Conservation (phyloP, 78 protist genomes). For the Paratrimastix pyriformis region DNA sequence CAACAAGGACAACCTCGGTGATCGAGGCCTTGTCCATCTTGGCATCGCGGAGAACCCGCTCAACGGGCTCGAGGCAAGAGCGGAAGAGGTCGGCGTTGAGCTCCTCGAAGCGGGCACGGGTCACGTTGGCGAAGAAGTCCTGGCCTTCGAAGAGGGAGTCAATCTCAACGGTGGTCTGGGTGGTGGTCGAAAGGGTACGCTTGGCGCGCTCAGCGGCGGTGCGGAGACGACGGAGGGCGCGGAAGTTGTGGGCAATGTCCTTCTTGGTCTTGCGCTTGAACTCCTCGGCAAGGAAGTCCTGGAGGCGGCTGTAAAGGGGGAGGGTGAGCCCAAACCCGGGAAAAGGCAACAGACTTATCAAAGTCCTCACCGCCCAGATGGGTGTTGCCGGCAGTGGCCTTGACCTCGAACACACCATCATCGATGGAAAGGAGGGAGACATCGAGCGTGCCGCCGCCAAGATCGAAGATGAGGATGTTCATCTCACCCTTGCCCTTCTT, state of each 20-base stretch:
- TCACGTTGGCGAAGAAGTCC: conserved; percentile 82
- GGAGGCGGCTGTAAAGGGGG: conserved; percentile 57
- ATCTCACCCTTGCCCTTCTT: conserved; percentile 31
- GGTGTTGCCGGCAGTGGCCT: conserved; percentile 75
- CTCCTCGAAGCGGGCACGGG: conserved; percentile 97
- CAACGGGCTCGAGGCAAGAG: conserved; percentile 74
- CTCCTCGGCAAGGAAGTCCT: conserved; percentile 36
- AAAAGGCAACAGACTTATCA: too few relatives aligned
- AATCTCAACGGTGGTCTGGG: conserved; percentile 77
- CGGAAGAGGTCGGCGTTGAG: conserved; percentile 81
- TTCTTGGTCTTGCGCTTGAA: conserved; percentile 42
- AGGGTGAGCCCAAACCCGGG: neutral
- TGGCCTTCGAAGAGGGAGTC: conserved; percentile 87
- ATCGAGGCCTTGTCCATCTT: conserved; percentile 57
- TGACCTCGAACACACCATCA: conserved; percentile 67
- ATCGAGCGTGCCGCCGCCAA: conserved; percentile 79
- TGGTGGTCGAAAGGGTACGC: conserved; percentile 54
- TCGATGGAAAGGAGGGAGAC: conserved; percentile 70
- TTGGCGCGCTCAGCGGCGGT: conserved; percentile 64
- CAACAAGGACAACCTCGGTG: conserved; percentile 89
- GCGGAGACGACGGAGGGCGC: conserved; percentile 58
- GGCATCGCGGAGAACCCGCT: conserved; percentile 75
- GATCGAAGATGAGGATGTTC: conserved; percentile 66
- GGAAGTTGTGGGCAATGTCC: conserved; percentile 26
- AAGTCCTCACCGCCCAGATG: conserved; percentile 73